Percentiles rank a stretch among this genome's conserved stretches.
These are phyloP conservation scores for Aspergillus biplanus DNA, from an alignment of 495 filamentous ascomycete species.

Conservation along the genomic window DNA sequence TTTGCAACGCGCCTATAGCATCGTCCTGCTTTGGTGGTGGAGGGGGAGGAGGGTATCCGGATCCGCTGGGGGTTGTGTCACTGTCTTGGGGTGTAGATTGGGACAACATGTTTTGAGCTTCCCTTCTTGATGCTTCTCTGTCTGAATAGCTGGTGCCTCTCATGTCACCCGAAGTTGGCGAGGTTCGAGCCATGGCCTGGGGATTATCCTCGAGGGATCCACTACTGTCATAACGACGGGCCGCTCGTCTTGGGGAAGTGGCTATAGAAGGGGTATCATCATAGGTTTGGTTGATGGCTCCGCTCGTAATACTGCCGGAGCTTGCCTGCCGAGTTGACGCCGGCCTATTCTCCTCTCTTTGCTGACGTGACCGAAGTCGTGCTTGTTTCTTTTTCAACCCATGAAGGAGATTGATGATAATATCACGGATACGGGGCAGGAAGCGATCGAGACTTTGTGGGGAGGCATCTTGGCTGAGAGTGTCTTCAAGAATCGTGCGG, in stretches of 20 bases:
- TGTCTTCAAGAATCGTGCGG: slow-evolving; percentile 89
- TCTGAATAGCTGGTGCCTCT: slow-evolving; percentile 41
- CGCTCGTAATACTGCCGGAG: slow-evolving; percentile 66
- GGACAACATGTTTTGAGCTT: slow-evolving; percentile 52
- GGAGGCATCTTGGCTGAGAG: slow-evolving; percentile 94
- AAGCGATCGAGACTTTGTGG: slow-evolving; percentile 89
- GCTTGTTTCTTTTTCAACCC: slow-evolving; percentile 96
- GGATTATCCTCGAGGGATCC: slow-evolving; percentile 51
- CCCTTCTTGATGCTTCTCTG: slow-evolving; percentile 50
- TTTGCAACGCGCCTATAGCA: slow-evolving; percentile 86
- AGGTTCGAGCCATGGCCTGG: slow-evolving; percentile 46
- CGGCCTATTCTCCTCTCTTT: slow-evolving; percentile 61
- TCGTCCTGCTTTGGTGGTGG: slow-evolving; percentile 84
- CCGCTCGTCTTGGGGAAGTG: slow-evolving; percentile 41
- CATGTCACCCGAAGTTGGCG: slow-evolving; percentile 37
- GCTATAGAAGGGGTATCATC: slow-evolving; percentile 58
- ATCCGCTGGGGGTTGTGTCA: slow-evolving; percentile 43
- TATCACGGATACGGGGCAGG: slow-evolving; percentile 90
- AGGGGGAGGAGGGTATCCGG: slow-evolving; percentile 62
- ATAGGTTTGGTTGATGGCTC: slow-evolving; percentile 65
- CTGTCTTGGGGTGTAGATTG: slow-evolving; percentile 63
- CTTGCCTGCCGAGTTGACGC: slow-evolving; percentile 65
- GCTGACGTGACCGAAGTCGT: slow-evolving; percentile 78
- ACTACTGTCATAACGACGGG: slow-evolving; percentile 56
- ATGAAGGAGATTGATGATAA: slow-evolving; percentile 96